Conservation (phyloP, 192 early-diverging fungal species). For the Coemansia sp. region DNA sequence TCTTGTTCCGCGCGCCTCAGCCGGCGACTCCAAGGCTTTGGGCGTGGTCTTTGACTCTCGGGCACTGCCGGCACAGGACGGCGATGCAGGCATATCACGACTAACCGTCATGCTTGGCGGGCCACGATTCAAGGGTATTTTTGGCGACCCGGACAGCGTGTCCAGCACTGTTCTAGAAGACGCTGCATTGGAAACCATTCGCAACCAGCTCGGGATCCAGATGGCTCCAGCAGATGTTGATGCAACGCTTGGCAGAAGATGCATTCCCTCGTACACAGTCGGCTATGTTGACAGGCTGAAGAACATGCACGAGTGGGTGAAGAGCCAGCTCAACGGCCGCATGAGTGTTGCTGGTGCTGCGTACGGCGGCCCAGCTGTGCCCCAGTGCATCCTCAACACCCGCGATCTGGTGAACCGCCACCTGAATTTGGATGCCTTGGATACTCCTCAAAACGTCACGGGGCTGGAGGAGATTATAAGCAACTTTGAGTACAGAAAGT, state of each 20-base stretch:
- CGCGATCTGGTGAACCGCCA: conserved; percentile 62
- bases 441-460: conserved; percentile 29
- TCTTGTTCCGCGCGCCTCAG: conserved; percentile 72
- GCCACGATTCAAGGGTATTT: conserved; percentile 62
- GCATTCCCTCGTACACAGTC: conserved; percentile 89
- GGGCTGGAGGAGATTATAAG: conserved; percentile 44
- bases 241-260: conserved; percentile 65
- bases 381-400: conserved; percentile 75
- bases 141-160: conserved; percentile 42
- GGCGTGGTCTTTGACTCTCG: conserved; percentile 91
- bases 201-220: conserved; percentile 62
- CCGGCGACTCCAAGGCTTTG: conserved; percentile 55
- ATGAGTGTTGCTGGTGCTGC: conserved; percentile 79
- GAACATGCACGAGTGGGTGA: conserved; percentile 61
- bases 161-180: conserved; percentile 22
- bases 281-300: conserved; percentile 73
- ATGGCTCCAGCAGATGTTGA: conserved; percentile 49
- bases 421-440: conserved; percentile 45
- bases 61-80: conserved; percentile 69
- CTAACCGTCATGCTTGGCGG: conserved; percentile 95
- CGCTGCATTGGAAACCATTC: conserved; percentile 62
- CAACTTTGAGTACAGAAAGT: conserved; percentile 18
- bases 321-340: conserved; percentile 52
- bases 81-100: conserved; percentile 36
- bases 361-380: conserved; percentile 83